Evolutionary conservation across 2,329 filamentous ascomycete genomes (phyloP).

Genomic region (Fusarium stilboides): DNA sequence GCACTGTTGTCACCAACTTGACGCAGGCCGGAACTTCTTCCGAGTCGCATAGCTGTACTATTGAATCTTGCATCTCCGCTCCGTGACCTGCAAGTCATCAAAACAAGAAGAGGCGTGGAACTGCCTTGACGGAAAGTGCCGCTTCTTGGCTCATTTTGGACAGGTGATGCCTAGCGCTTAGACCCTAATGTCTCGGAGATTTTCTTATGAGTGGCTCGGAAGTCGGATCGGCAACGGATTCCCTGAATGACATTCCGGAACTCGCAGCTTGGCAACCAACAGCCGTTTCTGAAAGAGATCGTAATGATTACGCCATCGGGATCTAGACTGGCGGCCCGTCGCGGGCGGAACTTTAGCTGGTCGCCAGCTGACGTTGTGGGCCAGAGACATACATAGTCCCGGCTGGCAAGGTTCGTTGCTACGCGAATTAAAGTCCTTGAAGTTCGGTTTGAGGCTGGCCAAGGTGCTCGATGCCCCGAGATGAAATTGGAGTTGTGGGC

Average conservation of each 20-base stretch:
- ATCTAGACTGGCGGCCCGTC: slow-evolving; percentile 30
- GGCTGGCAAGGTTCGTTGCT: background rate
- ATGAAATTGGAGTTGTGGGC: background rate
- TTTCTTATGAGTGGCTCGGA: background rate
- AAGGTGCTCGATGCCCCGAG: rapidly evolving
- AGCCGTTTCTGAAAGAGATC: background rate
- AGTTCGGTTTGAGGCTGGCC: rapidly evolving
- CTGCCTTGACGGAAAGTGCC: background rate
- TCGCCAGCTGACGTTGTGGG: background rate
- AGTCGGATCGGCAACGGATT: background rate
- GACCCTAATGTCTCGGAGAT: background rate
- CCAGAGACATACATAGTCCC: background rate
- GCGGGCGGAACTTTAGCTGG: background rate
- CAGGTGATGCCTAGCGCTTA: background rate
- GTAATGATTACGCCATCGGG: background rate
- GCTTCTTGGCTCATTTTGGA: background rate
- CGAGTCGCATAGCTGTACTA: background rate
- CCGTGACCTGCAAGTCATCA: background rate
- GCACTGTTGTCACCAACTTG: background rate
- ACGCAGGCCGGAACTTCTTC: background rate
- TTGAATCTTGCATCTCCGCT: background rate
- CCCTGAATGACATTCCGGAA: background rate
- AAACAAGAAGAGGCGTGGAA: background rate
- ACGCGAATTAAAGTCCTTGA: rapidly evolving
- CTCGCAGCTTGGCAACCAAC: slow-evolving; percentile 6